These are phyloP conservation scores for Aristolochia californica DNA, from an alignment of 164 flowering plant genomes.

Conservation along the genomic window DNA sequence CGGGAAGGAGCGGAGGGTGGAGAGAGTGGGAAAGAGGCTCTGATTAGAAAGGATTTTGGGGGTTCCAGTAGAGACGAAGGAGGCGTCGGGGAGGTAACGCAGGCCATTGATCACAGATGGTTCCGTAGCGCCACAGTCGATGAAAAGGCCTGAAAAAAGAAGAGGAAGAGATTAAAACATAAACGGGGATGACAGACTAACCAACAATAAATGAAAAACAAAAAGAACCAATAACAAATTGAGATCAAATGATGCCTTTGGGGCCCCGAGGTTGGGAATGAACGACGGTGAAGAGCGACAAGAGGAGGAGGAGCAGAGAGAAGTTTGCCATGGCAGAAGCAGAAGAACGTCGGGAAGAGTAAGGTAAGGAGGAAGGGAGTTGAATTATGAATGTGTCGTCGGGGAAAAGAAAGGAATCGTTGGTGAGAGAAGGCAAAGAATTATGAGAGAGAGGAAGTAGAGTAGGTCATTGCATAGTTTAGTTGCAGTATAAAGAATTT, in stretches of 20 bases:
- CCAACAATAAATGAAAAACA: neutral
- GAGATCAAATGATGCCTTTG: conserved; percentile 24
- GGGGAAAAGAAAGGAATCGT: conserved; percentile 35
- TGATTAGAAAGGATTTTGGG: conserved; percentile 25
- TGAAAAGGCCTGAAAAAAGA: conserved; percentile 29
- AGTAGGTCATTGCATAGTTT: neutral
- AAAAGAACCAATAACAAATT: neutral
- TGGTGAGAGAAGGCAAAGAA: conserved; percentile 10
- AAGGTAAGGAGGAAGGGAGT: conserved; percentile 4
- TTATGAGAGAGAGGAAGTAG: conserved; percentile 15
- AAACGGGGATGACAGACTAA: neutral
- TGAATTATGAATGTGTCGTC: conserved; percentile 26
- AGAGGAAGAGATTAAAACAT: neutral
- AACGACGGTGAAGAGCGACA: conserved; percentile 20
- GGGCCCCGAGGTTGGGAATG: conserved; percentile 27
- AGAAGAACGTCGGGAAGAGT: conserved; percentile 17
- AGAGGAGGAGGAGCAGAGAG: conserved; percentile 15
- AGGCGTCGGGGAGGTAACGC: conserved; percentile 51
- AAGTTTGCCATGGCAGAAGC: neutral
- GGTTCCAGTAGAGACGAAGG: conserved; percentile 38
- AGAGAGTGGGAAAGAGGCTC: conserved; percentile 27
- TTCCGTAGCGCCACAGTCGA: conserved; percentile 62
- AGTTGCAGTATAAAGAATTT: neutral
- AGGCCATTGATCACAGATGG: conserved; percentile 27
- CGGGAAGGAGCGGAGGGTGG: conserved; percentile 75